Evolutionary conservation across 2,329 filamentous ascomycete genomes (phyloP).

Genomic region (Graphilbum fragrans): DNA sequence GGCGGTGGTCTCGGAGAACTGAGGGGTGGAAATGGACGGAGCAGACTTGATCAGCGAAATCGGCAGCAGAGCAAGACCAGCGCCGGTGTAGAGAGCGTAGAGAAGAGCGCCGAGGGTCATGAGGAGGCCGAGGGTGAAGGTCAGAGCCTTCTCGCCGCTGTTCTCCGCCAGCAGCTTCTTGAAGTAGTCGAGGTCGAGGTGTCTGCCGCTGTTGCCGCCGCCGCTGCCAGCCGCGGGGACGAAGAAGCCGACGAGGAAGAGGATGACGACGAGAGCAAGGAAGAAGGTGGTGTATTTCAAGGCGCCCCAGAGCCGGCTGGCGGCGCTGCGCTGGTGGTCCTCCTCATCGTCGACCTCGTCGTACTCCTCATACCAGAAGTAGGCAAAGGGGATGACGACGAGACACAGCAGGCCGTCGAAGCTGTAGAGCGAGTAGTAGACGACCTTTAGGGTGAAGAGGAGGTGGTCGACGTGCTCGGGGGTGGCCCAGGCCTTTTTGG

Average conservation of each 20-base stretch:
- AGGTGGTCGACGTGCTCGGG: conserved; percentile 69
- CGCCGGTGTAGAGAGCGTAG: conserved; percentile 79
- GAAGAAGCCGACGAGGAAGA: conserved; percentile 92
- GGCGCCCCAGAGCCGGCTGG: conserved; percentile 66
- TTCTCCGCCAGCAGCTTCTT: conserved; percentile 73
- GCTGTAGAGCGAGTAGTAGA: conserved; percentile 90
- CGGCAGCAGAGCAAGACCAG: conserved; percentile 79
- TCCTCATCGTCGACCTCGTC: conserved; percentile 79
- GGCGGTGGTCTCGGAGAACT: conserved; percentile 63
- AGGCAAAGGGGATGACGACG: conserved; percentile 83
- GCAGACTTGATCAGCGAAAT: conserved; percentile 87
- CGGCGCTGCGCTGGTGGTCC: conserved; percentile 60
- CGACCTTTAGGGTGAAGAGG: conserved; percentile 65
- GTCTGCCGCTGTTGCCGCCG: conserved; percentile 41
- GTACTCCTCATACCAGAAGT: conserved; percentile 97
- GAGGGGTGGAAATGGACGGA: conserved; percentile 71
- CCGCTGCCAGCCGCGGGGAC: conserved; percentile 65
- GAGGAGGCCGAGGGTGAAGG: conserved; percentile 80
- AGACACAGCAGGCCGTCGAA: conserved; percentile 84
- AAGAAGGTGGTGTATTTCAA: conserved; percentile 86
- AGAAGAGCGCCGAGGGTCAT: conserved; percentile 76
- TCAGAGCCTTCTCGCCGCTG: conserved; percentile 82
- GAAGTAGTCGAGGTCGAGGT: conserved; percentile 84
- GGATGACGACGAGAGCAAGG: conserved; percentile 61
- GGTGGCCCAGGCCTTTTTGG: conserved; percentile 91